Evolutionary conservation across 2,329 filamentous ascomycete species (phyloP).

Genomic region (Talaromyces sp.): DNA sequence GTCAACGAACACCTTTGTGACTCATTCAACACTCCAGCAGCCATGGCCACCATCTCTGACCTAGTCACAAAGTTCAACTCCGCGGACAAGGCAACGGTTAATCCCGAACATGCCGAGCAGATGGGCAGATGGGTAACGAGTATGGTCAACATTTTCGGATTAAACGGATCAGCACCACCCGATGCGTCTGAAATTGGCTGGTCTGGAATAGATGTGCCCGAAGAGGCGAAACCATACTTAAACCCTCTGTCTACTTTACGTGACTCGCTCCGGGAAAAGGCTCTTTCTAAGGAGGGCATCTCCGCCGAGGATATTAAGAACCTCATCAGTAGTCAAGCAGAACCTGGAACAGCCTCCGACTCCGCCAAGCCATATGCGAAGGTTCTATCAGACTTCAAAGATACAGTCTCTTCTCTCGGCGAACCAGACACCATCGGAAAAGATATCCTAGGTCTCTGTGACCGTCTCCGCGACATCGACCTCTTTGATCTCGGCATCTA

Average conservation of each 20-base stretch:
- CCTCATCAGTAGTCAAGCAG: constrained; percentile 33
- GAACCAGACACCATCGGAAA: constrained; percentile 58
- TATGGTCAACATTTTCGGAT: constrained; percentile 78
- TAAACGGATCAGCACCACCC: constrained; percentile 47
- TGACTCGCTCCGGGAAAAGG: constrained; percentile 55
- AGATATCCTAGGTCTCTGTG: constrained; percentile 71
- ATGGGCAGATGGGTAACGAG: constrained; percentile 76
- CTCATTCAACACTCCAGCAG: constrained; percentile 80
- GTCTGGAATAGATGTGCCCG: constrained; percentile 62
- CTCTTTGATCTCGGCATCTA: constrained; percentile 82
- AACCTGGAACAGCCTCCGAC: constrained; percentile 25
- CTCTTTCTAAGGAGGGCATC: constrained; percentile 48
- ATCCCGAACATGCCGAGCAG: constrained; percentile 47
- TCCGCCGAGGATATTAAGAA: constrained; percentile 37
- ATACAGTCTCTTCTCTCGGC: constrained; percentile 36
- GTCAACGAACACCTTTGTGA: constrained; percentile 67
- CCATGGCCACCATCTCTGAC: constrained; percentile 73
- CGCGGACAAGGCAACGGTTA: constrained; percentile 44
- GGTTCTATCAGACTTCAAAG: constrained; percentile 44
- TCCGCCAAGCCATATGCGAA: constrained; percentile 45
- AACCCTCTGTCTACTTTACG: constrained; percentile 56
- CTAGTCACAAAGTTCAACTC: constrained; percentile 75
- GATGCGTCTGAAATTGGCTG: constrained; percentile 54
- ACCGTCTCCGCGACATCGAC: constrained; percentile 73
- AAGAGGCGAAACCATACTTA: constrained; percentile 57